These are phyloP conservation scores for Lachnellula suecica DNA, from an alignment of 2,329 filamentous ascomycete species.

Conservation along the genomic window DNA sequence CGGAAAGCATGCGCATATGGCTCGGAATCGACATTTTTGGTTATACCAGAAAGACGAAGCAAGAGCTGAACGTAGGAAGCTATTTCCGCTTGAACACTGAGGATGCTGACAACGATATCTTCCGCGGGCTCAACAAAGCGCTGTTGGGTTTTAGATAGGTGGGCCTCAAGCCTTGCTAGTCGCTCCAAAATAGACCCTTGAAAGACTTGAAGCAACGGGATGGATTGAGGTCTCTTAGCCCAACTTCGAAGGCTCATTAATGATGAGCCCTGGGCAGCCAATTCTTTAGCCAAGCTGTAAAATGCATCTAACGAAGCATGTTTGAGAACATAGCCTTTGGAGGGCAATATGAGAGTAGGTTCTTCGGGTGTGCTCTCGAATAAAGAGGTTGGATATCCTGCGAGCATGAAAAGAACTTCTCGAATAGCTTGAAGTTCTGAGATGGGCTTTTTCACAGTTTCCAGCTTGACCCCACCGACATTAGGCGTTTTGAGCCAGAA, in stretches of 20 bases:
- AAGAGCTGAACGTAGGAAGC: slow-evolving; percentile 53
- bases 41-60: slow-evolving; percentile 58
- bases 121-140: slow-evolving; percentile 53
- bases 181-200: slow-evolving; percentile 35
- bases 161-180: slow-evolving; percentile 56
- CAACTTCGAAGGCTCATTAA: slow-evolving; percentile 50
- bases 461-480: slow-evolving; percentile 24
- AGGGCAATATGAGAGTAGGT: slow-evolving; percentile 33
- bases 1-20: slow-evolving; percentile 51
- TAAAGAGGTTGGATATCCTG: slow-evolving; percentile 72
- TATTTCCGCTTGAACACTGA: slow-evolving; percentile 60
- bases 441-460: slow-evolving; percentile 29
- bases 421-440: slow-evolving; percentile 70
- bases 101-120: slow-evolving; percentile 64
- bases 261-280: slow-evolving; percentile 47
- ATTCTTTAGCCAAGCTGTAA: slow-evolving; percentile 39
- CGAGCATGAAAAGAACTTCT: slow-evolving; percentile 83
- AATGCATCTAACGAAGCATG: slow-evolving; percentile 36
- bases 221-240: slow-evolving; percentile 32
- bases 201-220: slow-evolving; percentile 32
- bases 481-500: slow-evolving; percentile 42
- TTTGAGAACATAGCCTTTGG: slow-evolving; percentile 32
- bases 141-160: slow-evolving; percentile 59
- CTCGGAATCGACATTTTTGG: slow-evolving; percentile 53
- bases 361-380: slow-evolving; percentile 49